Base-by-base conservation (phyloP, 2,329 filamentous ascomycete species). In the Parascedosporium putredinis region DNA sequence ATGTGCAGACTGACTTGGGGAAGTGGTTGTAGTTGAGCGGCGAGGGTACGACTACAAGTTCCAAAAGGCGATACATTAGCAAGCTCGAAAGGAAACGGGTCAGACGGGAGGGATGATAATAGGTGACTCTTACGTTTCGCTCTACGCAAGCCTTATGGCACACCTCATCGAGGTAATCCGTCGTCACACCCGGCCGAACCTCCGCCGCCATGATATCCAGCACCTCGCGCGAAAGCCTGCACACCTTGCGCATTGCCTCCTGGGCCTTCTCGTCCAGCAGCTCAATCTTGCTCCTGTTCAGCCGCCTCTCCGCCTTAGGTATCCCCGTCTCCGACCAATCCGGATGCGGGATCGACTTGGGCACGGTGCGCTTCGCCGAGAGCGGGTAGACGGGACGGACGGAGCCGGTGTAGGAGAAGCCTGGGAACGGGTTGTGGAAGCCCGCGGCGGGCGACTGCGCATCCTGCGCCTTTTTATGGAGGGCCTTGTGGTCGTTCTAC, bases 31-130 rank as follows among this genome's bases (percentile, higher is more conserved):
- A 97, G 71, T 96, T 96, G 31, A 97, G 73, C 1, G 91, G 89
- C 1, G 91, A 96, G 91, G 91, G 64, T 97, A 97, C 8, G 89
- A 87, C 90, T 96, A n/a, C n/a, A n/a, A n/a, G n/a, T n/a, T n/a
- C n/a, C n/a, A n/a, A n/a, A n/a, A n/a, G n/a, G n/a, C n/a, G n/a
- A n/a, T n/a, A n/a, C n/a, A n/a, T n/a, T n/a, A n/a, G n/a, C n/a
- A n/a, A n/a, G n/a, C n/a, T n/a, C n/a, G n/a, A n/a, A n/a, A n/a
- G n/a, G n/a, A n/a, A n/a, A 5, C 7, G 18, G 16, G 18, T 51
- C 6, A 43, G n/a, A n/a, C n/a, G n/a, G n/a, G n/a, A n/a, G n/a
- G n/a, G n/a, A n/a, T n/a, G 34, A 46, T 18, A 14, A 9, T 27
- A 14, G 3, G 12, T 25, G n/a, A 45, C 16, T 16, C 22, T 20